phyloP scores from a whole-genome alignment of 768 basidiomycete species.

The Agaricus subrufescens region DNA sequence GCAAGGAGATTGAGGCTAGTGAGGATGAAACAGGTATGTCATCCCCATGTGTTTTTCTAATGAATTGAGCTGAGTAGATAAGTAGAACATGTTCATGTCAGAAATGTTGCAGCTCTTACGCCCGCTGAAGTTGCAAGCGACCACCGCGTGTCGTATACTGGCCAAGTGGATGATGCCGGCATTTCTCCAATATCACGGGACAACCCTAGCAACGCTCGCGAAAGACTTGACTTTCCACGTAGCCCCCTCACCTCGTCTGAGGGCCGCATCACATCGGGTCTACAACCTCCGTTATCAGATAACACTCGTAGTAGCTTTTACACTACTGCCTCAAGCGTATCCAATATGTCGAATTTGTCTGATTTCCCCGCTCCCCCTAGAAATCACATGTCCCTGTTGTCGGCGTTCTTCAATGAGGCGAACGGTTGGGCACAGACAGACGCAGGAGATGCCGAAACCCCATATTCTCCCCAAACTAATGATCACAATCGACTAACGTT shows the following conservation, averaged over 20 bases:
- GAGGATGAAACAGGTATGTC: constrained; percentile 39
- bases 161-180: constrained; percentile 23
- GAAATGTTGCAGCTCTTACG: constrained; percentile 46
- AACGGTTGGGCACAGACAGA: not conserved
- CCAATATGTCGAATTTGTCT: constrained; percentile 66
- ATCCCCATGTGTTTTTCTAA: not conserved
- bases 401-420: constrained; percentile 37
- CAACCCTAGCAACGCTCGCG: not conserved
- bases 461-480: not conserved
- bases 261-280: constrained; percentile 20
- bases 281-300: constrained; percentile 30
- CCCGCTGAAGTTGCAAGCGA: constrained; percentile 38
- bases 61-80: not conserved
- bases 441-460: not conserved
- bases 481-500: constrained; percentile 8
- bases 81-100: constrained; percentile 45
- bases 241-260: constrained; percentile 6
- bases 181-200: constrained; percentile 8
- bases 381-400: constrained; percentile 36
- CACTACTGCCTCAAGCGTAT: constrained; percentile 49
- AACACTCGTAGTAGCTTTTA: constrained; percentile 49
- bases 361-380: constrained; percentile 64
- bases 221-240: not conserved
- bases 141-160: constrained; percentile 34
- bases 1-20: constrained; percentile 26